A percentile compares a stretch with the other conserved stretches of the same genome.
These are phyloP conservation scores for Neoarthrinium moseri DNA, from an alignment of 2,329 filamentous ascomycete genomes.

Conservation along the genomic window DNA sequence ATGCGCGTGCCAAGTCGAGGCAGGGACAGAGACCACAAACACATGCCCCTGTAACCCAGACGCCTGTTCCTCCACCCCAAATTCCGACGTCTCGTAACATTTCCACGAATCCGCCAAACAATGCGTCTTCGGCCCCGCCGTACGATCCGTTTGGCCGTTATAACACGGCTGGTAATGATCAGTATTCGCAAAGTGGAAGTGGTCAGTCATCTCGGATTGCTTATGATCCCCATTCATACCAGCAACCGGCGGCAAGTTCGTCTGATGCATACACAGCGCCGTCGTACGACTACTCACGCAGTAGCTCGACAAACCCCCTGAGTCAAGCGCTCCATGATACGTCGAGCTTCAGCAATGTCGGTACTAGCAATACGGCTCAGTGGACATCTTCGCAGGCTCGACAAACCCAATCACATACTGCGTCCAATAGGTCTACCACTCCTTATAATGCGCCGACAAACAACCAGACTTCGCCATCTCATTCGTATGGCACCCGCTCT, in stretches of 20 bases:
- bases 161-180: conserved; percentile 20
- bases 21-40: conserved; percentile 26
- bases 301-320: conserved; percentile 20
- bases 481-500: conserved; percentile 23
- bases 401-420: neutral
- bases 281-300: conserved; percentile 26
- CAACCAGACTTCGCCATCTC: conserved; percentile 16
- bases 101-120: conserved; percentile 22
- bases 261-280: conserved; percentile 21
- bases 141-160: conserved; percentile 29
- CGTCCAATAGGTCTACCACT: conserved; percentile 13
- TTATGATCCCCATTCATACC: conserved; percentile 26
- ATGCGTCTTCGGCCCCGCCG: conserved; percentile 22
- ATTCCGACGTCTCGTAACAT: conserved; percentile 20
- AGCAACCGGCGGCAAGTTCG: conserved; percentile 19
- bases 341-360: conserved; percentile 17
- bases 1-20: conserved; percentile 19
- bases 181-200: conserved; percentile 2
- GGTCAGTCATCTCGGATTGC: conserved; percentile 21
- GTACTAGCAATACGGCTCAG: conserved; percentile 16
- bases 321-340: conserved; percentile 22
- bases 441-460: conserved; percentile 18
- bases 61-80: conserved; percentile 22
- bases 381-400: conserved; percentile 17
- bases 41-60: conserved; percentile 22